A percentile compares a stretch with the other conserved stretches of the same genome.
Conservation (phyloP, 805 yeast species). For the fission yeast (Schizosaccharomyces pombe) region DNA sequence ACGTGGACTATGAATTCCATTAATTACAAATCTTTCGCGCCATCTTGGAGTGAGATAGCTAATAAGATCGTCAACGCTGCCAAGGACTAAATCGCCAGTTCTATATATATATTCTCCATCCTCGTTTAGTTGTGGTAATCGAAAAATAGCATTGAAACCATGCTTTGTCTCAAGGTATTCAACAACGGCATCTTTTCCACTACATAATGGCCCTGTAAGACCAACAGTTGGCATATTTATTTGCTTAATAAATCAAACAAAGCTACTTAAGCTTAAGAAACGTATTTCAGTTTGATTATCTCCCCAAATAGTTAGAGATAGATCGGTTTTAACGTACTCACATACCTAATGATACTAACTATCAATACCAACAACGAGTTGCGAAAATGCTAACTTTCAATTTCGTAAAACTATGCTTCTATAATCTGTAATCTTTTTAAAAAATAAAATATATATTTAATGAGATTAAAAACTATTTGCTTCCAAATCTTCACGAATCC, state of each 20-base stretch:
- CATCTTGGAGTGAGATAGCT: constrained; percentile 45
- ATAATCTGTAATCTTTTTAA: too few relatives aligned
- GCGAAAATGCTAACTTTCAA: background rate
- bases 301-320: background rate
- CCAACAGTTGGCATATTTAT: constrained; percentile 25
- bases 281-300: background rate
- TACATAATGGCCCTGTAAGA: constrained; percentile 40
- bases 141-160: constrained; percentile 8
- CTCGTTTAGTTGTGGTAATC: background rate
- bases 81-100: background rate
- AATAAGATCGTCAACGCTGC: constrained; percentile 23
- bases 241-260: too few relatives aligned
- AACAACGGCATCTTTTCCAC: constrained; percentile 46
- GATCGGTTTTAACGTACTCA: too few relatives aligned
- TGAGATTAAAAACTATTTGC: too few relatives aligned
- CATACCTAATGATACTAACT: background rate
- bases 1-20: constrained; percentile 23
- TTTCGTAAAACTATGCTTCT: too few relatives aligned
- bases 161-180: constrained; percentile 24
- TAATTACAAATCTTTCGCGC: constrained; percentile 36
- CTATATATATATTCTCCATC: background rate
- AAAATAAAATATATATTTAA: too few relatives aligned
- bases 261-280: background rate
- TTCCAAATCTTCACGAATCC: too few relatives aligned
- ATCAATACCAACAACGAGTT: background rate